Evolutionary conservation across 805 yeast genomes (phyloP).

Genomic region (Kockiozyma suomiensis): DNA sequence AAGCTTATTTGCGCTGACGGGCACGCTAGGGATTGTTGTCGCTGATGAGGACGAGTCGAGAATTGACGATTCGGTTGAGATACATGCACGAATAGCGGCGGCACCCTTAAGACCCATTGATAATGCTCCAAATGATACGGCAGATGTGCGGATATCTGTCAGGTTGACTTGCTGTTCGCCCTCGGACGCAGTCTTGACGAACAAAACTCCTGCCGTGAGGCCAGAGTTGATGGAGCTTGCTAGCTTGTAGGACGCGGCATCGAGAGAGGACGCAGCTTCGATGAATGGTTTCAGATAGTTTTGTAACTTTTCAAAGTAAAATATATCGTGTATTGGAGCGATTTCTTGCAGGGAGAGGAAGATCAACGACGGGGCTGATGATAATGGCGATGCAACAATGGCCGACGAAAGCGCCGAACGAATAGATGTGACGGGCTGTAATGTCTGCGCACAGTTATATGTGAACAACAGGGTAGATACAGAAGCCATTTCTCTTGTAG

Average conservation of each 20-base stretch:
- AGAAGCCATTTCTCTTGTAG: background rate
- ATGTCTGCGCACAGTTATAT: constrained; percentile 39
- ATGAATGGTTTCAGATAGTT: constrained; percentile 38
- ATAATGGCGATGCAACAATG: background rate
- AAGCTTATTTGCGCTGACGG: constrained; percentile 1
- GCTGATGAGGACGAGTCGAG: background rate
- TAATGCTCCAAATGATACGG: constrained; percentile 52
- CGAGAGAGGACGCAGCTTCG: constrained; percentile 37
- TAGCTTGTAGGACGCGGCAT: constrained; percentile 14
- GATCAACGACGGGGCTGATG: constrained; percentile 37
- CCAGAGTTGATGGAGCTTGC: constrained; percentile 38
- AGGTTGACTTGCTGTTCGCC: constrained; percentile 49
- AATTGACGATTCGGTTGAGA: constrained; percentile 20
- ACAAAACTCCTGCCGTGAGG: constrained; percentile 40
- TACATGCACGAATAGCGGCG: constrained; percentile 58
- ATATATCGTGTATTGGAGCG: constrained; percentile 42
- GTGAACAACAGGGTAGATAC: constrained; percentile 36
- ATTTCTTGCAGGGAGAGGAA: constrained; percentile 45
- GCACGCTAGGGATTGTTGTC: background rate
- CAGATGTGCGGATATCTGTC: constrained; percentile 29
- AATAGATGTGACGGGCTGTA: constrained; percentile 27
- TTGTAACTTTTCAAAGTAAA: constrained; percentile 35
- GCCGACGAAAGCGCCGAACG: constrained; percentile 16
- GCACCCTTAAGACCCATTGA: constrained; percentile 76
- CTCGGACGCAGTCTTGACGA: constrained; percentile 43